Percentiles rank a stretch among this genome's conserved stretches.
These are phyloP conservation scores for Colletotrichum tanaceti DNA, from an alignment of 2,329 filamentous ascomycete genomes.

Conservation along the genomic window DNA sequence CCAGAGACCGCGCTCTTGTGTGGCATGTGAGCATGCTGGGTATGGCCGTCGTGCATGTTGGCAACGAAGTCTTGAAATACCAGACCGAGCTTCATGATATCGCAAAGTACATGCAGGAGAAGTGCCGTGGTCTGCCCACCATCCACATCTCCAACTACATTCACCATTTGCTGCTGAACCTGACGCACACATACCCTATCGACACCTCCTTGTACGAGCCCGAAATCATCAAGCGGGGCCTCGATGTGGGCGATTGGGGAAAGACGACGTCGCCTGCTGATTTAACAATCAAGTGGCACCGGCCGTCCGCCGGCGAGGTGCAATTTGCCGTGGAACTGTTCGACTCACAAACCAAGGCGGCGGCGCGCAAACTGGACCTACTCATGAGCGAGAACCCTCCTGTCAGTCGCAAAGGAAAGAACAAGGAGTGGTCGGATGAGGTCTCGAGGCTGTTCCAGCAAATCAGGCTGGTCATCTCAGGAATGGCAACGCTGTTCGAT, in stretches of 20 bases:
- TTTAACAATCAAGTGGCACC: conserved; percentile 91
- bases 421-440: conserved; percentile 99
- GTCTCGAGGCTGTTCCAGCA: conserved; percentile 90
- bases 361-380: conserved; percentile 78
- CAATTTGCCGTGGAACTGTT: conserved; percentile 92
- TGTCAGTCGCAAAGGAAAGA: conserved; percentile 91
- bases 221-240: conserved; percentile 74
- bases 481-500: conserved; percentile 90
- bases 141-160: conserved; percentile 98
- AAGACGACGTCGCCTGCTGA: conserved; percentile 78
- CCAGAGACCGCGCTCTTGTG: conserved; percentile 89
- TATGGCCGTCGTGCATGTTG: conserved; percentile 98
- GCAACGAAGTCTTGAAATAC: conserved; percentile 88
- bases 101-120: conserved; percentile 95
- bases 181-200: conserved; percentile 93
- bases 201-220: conserved; percentile 91
- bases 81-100: conserved; percentile 91
- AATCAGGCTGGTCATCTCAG: conserved; percentile 88
- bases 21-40: conserved; percentile 98
- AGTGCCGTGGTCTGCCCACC: conserved; percentile 91
- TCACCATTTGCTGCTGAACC: conserved; percentile 92
- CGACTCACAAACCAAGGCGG: conserved; percentile 81
- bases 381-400: conserved; percentile 85
- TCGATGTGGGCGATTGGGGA: conserved; percentile 87
- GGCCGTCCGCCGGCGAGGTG: conserved; percentile 82